phyloP scores from a whole-genome alignment of 208 protist genomes.

The Trypanosoma cruzi region DNA sequence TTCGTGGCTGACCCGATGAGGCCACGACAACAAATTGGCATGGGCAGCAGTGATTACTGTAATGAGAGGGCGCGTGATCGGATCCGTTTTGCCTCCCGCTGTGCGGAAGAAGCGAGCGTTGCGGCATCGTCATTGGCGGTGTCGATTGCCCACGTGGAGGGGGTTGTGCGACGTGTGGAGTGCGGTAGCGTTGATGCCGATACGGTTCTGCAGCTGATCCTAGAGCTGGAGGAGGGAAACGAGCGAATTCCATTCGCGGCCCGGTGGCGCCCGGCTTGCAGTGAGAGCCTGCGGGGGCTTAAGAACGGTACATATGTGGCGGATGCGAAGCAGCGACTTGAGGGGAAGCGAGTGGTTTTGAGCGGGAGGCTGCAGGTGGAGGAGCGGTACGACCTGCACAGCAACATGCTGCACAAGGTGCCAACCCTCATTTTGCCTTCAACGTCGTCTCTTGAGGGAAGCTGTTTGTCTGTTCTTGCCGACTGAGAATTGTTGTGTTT shows the following conservation, averaged over 20 bases:
- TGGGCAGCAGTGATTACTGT: neutral
- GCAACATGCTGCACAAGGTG: slow-evolving; percentile 38
- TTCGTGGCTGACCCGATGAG: slow-evolving; percentile 15
- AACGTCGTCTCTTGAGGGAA: slow-evolving; percentile 14
- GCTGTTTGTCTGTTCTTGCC: slow-evolving; percentile 14
- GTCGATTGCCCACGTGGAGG: slow-evolving; percentile 59
- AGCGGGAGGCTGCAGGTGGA: slow-evolving; percentile 58
- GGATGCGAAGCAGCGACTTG: slow-evolving; percentile 15
- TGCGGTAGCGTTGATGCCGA: slow-evolving; percentile 36
- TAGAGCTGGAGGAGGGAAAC: slow-evolving; percentile 29
- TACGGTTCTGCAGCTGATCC: slow-evolving; percentile 44
- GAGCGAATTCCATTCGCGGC: slow-evolving; percentile 35
- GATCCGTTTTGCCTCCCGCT: slow-evolving; percentile 19
- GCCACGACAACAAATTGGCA: neutral
- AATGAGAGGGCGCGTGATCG: slow-evolving; percentile 8
- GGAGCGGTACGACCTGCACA: slow-evolving; percentile 47
- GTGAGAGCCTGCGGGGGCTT: neutral
- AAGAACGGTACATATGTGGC: slow-evolving; percentile 9
- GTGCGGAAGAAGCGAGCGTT: slow-evolving; percentile 24
- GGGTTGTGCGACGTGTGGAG: slow-evolving; percentile 41
- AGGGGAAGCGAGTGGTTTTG: slow-evolving; percentile 38
- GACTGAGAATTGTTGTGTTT: slow-evolving; percentile 7
- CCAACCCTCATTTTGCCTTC: slow-evolving; percentile 42
- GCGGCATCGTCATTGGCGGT: slow-evolving; percentile 15
- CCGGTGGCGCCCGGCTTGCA: slow-evolving; percentile 30